Evolutionary conservation across 2,329 filamentous ascomycete species (phyloP), one percentile per base, ranked within the genome.

Genomic region (Thermoascus crustaceus): DNA sequence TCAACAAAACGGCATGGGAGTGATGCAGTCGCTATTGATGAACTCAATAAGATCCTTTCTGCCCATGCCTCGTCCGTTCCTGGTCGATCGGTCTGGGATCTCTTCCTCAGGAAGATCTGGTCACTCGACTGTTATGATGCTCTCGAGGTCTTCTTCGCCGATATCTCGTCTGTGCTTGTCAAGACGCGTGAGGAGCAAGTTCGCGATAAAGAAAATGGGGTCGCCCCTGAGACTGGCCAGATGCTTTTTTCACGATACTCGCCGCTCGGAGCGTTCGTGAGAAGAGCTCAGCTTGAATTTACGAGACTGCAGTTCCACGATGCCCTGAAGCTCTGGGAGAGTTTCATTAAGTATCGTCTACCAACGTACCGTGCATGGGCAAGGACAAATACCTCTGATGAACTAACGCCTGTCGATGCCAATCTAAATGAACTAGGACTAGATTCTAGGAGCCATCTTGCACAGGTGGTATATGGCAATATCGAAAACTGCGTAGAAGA

Each of bases 41-140:
- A 65, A 36, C 64, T 76, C 34, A 66, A 75, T 46, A 52, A 65
- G 42, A 59, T 65, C 3, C 60, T 72, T 4, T 59, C 63, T 14
- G 36, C 41, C 21, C 67, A 64, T 42, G 49, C 61, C 8, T 75
- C 72, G 1, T 68, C 60, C 6, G 64, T 85, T 38, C 82, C 86
- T 0, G 86, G 86, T 2, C 74, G 83, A 31, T 81, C 75, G n/a
- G 64, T 95, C n/a, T 91, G 88, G 78, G 87, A 96, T 53, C 67
- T 82, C 2, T 85, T 95, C 38, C 71, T 96, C 8, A 75, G 76
- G 37, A 81, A 79, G 43, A 66, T 96, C 16, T 96, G 91, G 89
- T 71, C 73, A 10, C 76, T 96, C 45, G 78, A 88, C 53, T 89
- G 82, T 13, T 73, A 93, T 7, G 77, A 96, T 61, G 76, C 79